These are phyloP conservation scores for Colletotrichum sp. DNA, from an alignment of 2,329 filamentous ascomycete genomes.

Conservation along the genomic window DNA sequence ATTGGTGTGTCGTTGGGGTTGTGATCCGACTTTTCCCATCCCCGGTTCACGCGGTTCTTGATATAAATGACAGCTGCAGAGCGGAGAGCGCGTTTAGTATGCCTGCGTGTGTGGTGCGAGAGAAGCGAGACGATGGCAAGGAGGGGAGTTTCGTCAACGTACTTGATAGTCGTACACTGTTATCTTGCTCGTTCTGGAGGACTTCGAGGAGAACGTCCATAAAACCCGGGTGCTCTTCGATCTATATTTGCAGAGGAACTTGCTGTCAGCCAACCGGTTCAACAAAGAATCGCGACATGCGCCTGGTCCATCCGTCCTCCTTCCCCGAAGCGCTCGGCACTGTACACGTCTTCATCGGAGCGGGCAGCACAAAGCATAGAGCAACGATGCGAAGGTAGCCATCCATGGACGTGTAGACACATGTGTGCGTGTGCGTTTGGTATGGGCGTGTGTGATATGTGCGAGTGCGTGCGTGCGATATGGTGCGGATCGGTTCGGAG, in stretches of 20 bases:
- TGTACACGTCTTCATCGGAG: background rate
- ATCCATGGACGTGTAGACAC: background rate
- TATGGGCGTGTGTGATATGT: constrained; percentile 5
- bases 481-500: constrained; percentile 16
- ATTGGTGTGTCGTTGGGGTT: constrained; percentile 75
- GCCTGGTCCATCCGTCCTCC: background rate
- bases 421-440: background rate
- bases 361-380: background rate
- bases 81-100: constrained; percentile 18
- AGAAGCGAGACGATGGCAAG: background rate
- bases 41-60: constrained; percentile 95
- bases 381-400: constrained; percentile 3
- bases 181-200: constrained; percentile 85
- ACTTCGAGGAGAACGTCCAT: constrained; percentile 90
- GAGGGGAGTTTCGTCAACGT: constrained; percentile 41
- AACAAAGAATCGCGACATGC: constrained; percentile 14
- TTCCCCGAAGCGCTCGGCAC: background rate
- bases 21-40: constrained; percentile 83
- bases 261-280: constrained; percentile 12
- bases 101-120: background rate
- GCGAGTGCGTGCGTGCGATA: background rate
- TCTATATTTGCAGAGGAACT: constrained; percentile 54
- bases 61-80: constrained; percentile 88
- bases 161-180: constrained; percentile 87
- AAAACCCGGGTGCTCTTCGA: constrained; percentile 89